A percentile compares a stretch with the other conserved stretches of the same genome.
phyloP scores from a whole-genome alignment of 371 early-diverging fungal genomes.

The Aphelidium insulamus region DNA sequence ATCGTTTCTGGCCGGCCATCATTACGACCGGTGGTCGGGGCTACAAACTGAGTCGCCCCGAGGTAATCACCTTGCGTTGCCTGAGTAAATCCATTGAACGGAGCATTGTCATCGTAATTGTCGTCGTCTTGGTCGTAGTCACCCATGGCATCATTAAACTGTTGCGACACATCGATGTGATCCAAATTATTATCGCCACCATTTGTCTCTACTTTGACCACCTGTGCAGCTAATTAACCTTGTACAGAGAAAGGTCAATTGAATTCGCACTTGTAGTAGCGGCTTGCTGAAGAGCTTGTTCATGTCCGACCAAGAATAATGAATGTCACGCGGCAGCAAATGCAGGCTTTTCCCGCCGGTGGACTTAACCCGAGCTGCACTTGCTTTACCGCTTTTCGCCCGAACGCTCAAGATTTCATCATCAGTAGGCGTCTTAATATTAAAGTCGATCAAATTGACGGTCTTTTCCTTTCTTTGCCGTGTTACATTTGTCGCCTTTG shows the following conservation, averaged over 20 bases:
- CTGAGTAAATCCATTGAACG: constrained; percentile 3
- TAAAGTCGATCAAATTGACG: no score
- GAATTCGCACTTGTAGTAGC: background rate
- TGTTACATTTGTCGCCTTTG: no score
- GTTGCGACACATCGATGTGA: constrained; percentile 1
- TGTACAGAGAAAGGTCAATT: no score
- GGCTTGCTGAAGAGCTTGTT: constrained; percentile 62
- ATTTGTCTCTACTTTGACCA: constrained; percentile 4
- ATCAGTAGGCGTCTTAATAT: no score
- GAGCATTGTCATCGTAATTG: constrained; percentile 24
- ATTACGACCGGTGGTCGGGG: constrained; percentile 10
- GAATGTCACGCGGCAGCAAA: constrained; percentile 63
- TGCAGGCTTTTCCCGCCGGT: constrained; percentile 15
- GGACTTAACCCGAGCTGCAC: no score
- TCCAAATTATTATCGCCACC: constrained; percentile 10
- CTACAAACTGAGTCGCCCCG: no score
- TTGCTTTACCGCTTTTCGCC: no score
- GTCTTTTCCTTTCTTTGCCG: no score
- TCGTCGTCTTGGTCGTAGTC: constrained; percentile 14
- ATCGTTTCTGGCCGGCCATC: constrained; percentile 13
- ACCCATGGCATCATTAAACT: constrained; percentile 5
- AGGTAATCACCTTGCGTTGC: constrained; percentile 8
- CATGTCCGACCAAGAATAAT: constrained; percentile 59
- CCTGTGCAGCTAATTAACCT: constrained; percentile 4
- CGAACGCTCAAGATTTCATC: no score